Evolutionary conservation across 2,329 filamentous ascomycete species (phyloP).

Genomic region (Paraphoma chrysanthemicola): DNA sequence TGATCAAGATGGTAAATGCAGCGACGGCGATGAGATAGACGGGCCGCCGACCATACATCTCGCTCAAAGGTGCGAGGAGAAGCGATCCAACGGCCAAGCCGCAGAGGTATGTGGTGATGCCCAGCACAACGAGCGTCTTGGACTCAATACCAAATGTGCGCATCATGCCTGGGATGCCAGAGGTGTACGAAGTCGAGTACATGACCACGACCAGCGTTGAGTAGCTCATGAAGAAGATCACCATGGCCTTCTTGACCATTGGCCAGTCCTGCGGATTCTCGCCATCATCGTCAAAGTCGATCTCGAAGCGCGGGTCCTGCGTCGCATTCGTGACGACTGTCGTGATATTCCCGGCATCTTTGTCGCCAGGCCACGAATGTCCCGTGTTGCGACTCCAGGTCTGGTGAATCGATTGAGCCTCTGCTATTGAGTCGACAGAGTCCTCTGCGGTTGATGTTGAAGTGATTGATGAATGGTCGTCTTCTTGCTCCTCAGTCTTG

Average conservation of each 20-base stretch:
- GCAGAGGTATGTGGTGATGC: slow-evolving; percentile 79
- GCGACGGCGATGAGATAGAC: slow-evolving; percentile 73
- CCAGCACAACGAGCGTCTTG: slow-evolving; percentile 71
- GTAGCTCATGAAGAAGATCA: slow-evolving; percentile 63
- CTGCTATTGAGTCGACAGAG: slow-evolving; percentile 25
- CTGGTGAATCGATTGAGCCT: slow-evolving; percentile 38
- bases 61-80: slow-evolving; percentile 75
- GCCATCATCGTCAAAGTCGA: slow-evolving; percentile 69
- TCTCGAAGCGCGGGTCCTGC: slow-evolving; percentile 69
- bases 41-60: slow-evolving; percentile 70
- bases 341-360: slow-evolving; percentile 30
- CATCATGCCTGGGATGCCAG: slow-evolving; percentile 72
- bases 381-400: slow-evolving; percentile 45
- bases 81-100: slow-evolving; percentile 76
- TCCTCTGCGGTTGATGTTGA: slow-evolving; percentile 30
- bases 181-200: slow-evolving; percentile 80
- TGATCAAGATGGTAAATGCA: slow-evolving; percentile 71
- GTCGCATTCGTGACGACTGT: slow-evolving; percentile 47
- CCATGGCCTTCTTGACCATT: slow-evolving; percentile 62
- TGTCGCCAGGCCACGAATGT: slow-evolving; percentile 33
- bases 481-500: slow-evolving; percentile 11
- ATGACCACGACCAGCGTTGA: slow-evolving; percentile 60
- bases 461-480: slow-evolving; percentile 30
- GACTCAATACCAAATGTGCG: slow-evolving; percentile 67
- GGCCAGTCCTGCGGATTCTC: slow-evolving; percentile 75